Evolutionary conservation across 1,139 yeast genomes (phyloP).

Genomic region (Pichia sp.): DNA sequence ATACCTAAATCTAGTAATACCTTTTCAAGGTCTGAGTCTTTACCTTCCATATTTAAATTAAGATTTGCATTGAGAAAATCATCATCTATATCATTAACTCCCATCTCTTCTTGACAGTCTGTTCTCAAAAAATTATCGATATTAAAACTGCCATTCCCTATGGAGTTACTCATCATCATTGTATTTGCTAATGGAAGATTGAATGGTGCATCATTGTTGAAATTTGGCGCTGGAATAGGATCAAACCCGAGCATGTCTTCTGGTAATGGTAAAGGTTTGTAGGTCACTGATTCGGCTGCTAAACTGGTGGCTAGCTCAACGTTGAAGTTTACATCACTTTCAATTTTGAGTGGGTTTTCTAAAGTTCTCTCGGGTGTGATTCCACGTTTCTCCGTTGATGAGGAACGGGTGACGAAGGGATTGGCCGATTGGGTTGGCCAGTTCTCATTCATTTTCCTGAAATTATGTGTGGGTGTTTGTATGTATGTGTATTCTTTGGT

Average conservation of each 20-base stretch:
- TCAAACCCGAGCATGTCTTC: constrained; percentile 30
- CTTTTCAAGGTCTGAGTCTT: constrained; percentile 22
- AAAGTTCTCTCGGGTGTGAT: too few relatives aligned
- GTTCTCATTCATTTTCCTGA: too few relatives aligned
- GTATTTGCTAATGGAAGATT: not conserved
- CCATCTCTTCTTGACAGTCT: constrained; percentile 3
- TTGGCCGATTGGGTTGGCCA: too few relatives aligned
- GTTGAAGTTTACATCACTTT: not conserved
- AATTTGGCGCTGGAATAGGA: constrained; percentile 9
- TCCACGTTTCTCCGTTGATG: too few relatives aligned
- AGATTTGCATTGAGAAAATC: constrained; percentile 11
- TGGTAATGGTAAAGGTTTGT: constrained; percentile 34
- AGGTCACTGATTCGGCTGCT: constrained; percentile 7
- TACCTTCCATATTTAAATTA: not conserved
- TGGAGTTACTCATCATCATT: too few relatives aligned
- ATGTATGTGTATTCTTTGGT: too few relatives aligned
- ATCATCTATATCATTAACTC: constrained; percentile 7
- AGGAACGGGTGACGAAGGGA: too few relatives aligned
- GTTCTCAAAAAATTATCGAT: constrained; percentile 12
- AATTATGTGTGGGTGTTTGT: too few relatives aligned
- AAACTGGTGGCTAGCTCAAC: not conserved
- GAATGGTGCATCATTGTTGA: not conserved
- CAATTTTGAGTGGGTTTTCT: constrained; percentile 2
- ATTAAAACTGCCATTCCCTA: constrained; percentile 7
- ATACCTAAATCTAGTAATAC: constrained; percentile 42